Percentiles rank a stretch among this genome's conserved stretches.
phyloP scores from a whole-genome alignment of 176 grass and related monocot species.

The Musa schizocarpa region DNA sequence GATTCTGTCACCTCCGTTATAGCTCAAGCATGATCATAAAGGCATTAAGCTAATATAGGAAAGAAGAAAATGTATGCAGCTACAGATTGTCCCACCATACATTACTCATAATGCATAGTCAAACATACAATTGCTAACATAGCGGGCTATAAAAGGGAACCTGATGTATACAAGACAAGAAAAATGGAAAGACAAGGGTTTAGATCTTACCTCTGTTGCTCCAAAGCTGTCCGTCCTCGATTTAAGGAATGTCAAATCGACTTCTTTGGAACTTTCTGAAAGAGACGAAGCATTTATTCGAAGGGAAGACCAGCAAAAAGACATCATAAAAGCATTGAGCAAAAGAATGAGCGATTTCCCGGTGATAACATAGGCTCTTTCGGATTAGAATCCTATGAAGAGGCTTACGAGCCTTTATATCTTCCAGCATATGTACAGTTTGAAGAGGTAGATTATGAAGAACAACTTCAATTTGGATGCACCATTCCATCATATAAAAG shows the following conservation, averaged over 20 bases:
- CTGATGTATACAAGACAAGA: background rate
- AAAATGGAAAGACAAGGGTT: constrained; percentile 3
- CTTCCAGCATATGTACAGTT: constrained; percentile 12
- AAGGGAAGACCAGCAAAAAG: background rate
- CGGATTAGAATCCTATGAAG: background rate
- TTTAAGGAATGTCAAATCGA: background rate
- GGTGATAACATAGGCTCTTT: background rate
- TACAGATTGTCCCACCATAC: background rate
- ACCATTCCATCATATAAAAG: too few species aligned
- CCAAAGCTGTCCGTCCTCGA: background rate
- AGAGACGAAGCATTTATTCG: background rate
- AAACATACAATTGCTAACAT: too few species aligned
- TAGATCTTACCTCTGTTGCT: constrained; percentile 7
- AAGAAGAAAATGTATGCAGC: background rate
- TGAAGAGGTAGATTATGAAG: background rate
- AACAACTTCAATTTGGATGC: background rate
- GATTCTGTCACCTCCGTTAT: too few species aligned
- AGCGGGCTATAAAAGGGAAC: background rate
- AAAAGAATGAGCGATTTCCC: constrained; percentile 1
- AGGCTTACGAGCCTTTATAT: background rate
- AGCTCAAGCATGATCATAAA: too few species aligned
- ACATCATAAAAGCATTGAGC: background rate
- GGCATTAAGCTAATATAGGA: too few species aligned
- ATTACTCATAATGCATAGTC: too few species aligned
- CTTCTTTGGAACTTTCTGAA: background rate